phyloP scores from a whole-genome alignment of 495 filamentous ascomycete genomes.

The Penicillium salamii region DNA sequence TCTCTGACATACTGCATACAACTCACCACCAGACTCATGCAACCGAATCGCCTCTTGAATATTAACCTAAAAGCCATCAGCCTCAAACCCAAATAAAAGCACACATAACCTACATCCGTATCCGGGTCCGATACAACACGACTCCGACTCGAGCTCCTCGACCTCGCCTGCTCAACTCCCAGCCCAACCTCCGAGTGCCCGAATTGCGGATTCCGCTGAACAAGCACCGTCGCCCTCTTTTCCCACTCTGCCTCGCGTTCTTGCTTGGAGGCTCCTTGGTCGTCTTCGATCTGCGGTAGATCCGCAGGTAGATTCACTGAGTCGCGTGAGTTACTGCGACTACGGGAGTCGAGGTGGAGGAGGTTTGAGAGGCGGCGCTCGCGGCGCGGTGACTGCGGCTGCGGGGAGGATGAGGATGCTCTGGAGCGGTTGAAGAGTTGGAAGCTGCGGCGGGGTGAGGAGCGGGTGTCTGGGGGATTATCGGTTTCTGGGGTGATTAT shows the following conservation, averaged over 20 bases:
- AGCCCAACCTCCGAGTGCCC: conserved; percentile 17
- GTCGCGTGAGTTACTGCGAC: conserved; percentile 48
- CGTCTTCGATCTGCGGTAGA: conserved; percentile 67
- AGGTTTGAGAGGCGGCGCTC: conserved; percentile 63
- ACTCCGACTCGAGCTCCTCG: conserved; percentile 35
- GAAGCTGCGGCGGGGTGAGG: conserved; percentile 44
- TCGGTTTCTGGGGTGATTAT: conserved; percentile 59
- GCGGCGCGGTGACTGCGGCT: conserved; percentile 28
- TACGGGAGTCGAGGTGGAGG: conserved; percentile 60
- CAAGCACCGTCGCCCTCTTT: conserved; percentile 82
- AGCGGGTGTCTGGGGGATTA: conserved; percentile 7
- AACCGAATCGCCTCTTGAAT: conserved; percentile 96
- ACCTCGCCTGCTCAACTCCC: conserved; percentile 12
- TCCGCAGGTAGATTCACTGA: conserved; percentile 75
- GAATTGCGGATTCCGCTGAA: conserved; percentile 57
- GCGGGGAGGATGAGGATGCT: conserved; percentile 37
- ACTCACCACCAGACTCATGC: conserved; percentile 76
- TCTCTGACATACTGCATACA: neutral
- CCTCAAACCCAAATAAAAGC: neutral
- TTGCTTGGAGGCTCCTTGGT: conserved; percentile 42
- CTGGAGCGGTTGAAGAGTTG: conserved; percentile 48
- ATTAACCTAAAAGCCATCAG: conserved; percentile 53
- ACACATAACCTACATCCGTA: conserved; percentile 38
- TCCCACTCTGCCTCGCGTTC: conserved; percentile 71
- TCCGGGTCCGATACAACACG: conserved; percentile 32